Base-by-base conservation (phyloP, 805 yeast genomes). In the Pichia thaimueangensis region DNA sequence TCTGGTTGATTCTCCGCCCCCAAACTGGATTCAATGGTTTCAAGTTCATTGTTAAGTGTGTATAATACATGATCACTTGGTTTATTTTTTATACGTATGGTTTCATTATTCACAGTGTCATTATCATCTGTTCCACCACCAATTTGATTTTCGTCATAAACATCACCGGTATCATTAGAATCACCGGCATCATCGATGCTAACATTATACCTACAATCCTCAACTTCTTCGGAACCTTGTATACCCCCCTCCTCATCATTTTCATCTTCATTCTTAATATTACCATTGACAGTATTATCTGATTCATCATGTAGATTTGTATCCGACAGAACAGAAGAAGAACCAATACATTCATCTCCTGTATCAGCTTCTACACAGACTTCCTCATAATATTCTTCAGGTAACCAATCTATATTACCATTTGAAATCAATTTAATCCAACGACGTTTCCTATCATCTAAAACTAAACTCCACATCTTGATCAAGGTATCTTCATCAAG, bases 401-500 rank as follows among this genome's bases (percentile, higher is more conserved):
- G 23, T 30, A 35, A n/a, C 41, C 35, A 42, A 22, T 30, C 31
- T 5, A 16, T 33, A 7, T 37, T 19, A 22, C 37, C 35, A 27
- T 13, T 21, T 5, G 30, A 20, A 9, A 36, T 25, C 13, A 9
- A n/a, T 25, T 32, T 42, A 15, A 43, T 28, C 50, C 49, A 59
- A 80, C 91, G 43, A 59, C 61, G 50, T 79, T 60, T 42, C 64
- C 71, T 57, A 75, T 48, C 52, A 11, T 54, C 57, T 28, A 56
- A 86, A 5, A 89, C 91, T 38, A 89, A 65, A 31, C 78, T 73
- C 88, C 95, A 93, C 10, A 91, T 80, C 37, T 76, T 73, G 20
- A 65, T 68, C 25, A 85, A 53, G 0, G 76, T 70, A 22, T 80
- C 84, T 15, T 64, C 69, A 2, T 91, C 79, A 30, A 93, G 67